A percentile compares a stretch with the other conserved stretches of the same genome.
Conservation (phyloP, 164 flowering plant species). For the Chimonanthus salicifolius region DNA sequence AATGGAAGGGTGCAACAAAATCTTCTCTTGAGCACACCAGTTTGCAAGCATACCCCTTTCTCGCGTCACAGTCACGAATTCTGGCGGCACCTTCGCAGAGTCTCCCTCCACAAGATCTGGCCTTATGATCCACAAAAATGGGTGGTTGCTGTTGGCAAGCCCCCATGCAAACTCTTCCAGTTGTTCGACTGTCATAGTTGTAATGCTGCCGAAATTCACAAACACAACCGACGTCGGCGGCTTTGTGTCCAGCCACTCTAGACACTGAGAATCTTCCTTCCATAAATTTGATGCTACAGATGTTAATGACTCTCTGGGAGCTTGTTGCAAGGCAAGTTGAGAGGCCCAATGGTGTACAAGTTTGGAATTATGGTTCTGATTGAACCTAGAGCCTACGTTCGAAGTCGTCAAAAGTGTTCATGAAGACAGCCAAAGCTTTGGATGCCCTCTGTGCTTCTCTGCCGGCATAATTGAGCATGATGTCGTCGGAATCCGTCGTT, state of each 20-base stretch:
- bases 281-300: constrained; percentile 16
- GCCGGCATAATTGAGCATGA: constrained; percentile 6
- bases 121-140: constrained; percentile 48
- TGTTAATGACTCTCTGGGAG: background rate
- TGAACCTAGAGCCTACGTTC: constrained; percentile 16
- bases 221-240: constrained; percentile 25
- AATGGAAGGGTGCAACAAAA: constrained; percentile 11
- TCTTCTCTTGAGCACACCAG: constrained; percentile 16
- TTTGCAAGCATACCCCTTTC: constrained; percentile 16
- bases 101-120: constrained; percentile 46
- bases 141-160: constrained; percentile 26
- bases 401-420: constrained; percentile 22
- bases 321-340: constrained; percentile 10
- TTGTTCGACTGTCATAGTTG: too few species aligned
- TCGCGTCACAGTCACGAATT: constrained; percentile 9
- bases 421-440: constrained; percentile 10
- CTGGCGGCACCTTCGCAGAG: constrained; percentile 8
- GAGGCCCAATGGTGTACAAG: constrained; percentile 29
- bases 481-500: constrained; percentile 6
- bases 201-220: too few species aligned
- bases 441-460: background rate
- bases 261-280: constrained; percentile 28
- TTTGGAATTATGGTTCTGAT: background rate
- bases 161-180: constrained; percentile 44
- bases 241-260: constrained; percentile 31